Evolutionary conservation across 106 monocot genomes (phyloP), one percentile per base, ranked within the genome.

Genomic region (Narthecium ossifragum): DNA sequence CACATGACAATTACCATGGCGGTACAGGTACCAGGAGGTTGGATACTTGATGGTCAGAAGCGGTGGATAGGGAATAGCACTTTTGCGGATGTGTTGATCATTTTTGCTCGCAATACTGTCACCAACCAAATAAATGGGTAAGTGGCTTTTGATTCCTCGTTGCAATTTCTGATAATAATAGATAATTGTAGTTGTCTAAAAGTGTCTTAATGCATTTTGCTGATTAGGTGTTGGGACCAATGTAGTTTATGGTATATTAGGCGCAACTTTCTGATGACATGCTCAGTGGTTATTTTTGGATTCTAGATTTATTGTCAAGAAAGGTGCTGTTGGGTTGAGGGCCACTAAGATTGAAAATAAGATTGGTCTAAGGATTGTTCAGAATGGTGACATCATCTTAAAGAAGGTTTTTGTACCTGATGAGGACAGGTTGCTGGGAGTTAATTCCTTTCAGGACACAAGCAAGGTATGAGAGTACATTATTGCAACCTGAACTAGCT

Each of bases 31-130:
- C 37, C 72, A 38, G 94, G 90, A 61, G 94, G 94, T 32, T 96
- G 94, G 94, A 23, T 86, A 26, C 61, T 96, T 24, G 75, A 90
- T 74, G 94, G 94, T 40, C 94, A 96, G 75, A 96, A 96, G 38
- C 82, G 90, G 10, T 96, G 94, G 94, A 83, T 84, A 34, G 94
- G 83, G 53, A 96, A 90, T 71, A 78, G 90, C 65, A 96, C 94
- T 31, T 96, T 96, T 80, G 90, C 94, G 41, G 86, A 90, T 78
- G 53, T 96, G 29, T 63, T 96, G 53, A 65, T 96, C 52, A 62
- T 96, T 38, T 82, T 89, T 79, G 94, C 94, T 36, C 71, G 94
- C 23, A 89, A 96, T 62, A 76, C 67, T 24, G 38, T 63, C 10
- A 86, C 80, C 34, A 90, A 90, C 46, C 90, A 90, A 55, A 80